Evolutionary conservation across 176 grass and related monocot genomes (phyloP).

Genomic region (Juncus inflexus): DNA sequence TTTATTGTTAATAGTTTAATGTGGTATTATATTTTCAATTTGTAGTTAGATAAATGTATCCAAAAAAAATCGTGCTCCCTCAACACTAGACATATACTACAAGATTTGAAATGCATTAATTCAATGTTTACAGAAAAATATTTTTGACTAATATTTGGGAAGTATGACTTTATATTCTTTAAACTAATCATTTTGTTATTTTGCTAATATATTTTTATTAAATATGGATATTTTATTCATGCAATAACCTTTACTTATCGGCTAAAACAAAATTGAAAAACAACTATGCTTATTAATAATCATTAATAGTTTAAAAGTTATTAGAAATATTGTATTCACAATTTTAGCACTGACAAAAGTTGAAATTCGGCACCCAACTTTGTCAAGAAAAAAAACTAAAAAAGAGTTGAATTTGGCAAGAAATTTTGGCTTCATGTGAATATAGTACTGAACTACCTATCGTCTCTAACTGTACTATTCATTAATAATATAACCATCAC

Average conservation of each 20-base stretch:
- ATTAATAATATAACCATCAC: background rate
- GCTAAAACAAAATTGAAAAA: background rate
- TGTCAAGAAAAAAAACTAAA: slow-evolving; percentile 1
- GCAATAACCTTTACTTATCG: background rate
- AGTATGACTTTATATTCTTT: background rate
- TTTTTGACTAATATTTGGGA: background rate
- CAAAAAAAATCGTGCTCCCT: too few relatives aligned
- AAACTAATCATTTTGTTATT: background rate
- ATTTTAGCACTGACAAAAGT: slow-evolving; percentile 14
- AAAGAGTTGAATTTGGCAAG: slow-evolving; percentile 16
- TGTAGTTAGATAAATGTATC: too few relatives aligned
- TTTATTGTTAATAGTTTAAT: too few relatives aligned
- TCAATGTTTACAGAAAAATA: background rate
- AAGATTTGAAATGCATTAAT: background rate
- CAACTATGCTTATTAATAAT: background rate
- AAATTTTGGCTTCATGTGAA: slow-evolving; percentile 21
- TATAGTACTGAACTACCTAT: slow-evolving; percentile 7
- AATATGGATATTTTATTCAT: background rate
- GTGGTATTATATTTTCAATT: too few relatives aligned
- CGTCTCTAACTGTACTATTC: background rate
- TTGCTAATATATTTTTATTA: background rate
- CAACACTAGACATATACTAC: too few relatives aligned
- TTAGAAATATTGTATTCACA: slow-evolving; percentile 7
- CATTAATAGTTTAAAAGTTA: background rate
- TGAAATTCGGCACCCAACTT: slow-evolving; percentile 18